A percentile compares a stretch with the other conserved stretches of the same genome.
Conservation (phyloP, 768 basidiomycete species). For the Obba rivulosa region DNA sequence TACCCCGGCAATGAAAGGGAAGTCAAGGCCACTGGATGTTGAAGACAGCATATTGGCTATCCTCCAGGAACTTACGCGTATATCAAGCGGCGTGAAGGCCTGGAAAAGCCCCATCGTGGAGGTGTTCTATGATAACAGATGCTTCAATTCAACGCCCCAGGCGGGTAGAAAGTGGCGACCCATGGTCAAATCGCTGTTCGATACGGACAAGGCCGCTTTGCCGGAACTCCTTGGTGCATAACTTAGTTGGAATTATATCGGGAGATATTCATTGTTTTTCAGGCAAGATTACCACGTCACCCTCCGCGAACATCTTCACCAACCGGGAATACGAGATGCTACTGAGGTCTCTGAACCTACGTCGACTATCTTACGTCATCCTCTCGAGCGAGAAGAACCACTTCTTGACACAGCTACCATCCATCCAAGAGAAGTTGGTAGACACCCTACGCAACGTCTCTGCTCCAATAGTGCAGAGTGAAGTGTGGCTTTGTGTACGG, state of each 20-base stretch:
- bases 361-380: constrained; percentile 83
- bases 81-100: constrained; percentile 72
- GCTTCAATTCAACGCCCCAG: constrained; percentile 71
- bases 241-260: neutral
- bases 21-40: constrained; percentile 77
- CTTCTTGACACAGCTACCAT: constrained; percentile 83
- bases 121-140: constrained; percentile 75
- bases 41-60: constrained; percentile 63
- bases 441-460: constrained; percentile 80
- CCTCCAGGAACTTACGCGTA: constrained; percentile 70
- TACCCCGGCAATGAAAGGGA: constrained; percentile 73
- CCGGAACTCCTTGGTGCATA: constrained; percentile 70
- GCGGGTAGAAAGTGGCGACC: constrained; percentile 66
- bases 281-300: constrained; percentile 77
- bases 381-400: constrained; percentile 88
- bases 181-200: constrained; percentile 74
- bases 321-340: constrained; percentile 94
- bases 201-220: constrained; percentile 82
- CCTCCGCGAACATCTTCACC: constrained; percentile 94
- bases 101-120: constrained; percentile 83
- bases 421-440: constrained; percentile 95
- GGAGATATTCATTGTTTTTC: constrained; percentile 9
- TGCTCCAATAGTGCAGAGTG: constrained; percentile 83
- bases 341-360: constrained; percentile 76
- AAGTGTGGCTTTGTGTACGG: constrained; percentile 91